These are phyloP conservation scores for Globisporangium apiculatum DNA, from an alignment of 352 stramenopile genomes.

Conservation along the genomic window DNA sequence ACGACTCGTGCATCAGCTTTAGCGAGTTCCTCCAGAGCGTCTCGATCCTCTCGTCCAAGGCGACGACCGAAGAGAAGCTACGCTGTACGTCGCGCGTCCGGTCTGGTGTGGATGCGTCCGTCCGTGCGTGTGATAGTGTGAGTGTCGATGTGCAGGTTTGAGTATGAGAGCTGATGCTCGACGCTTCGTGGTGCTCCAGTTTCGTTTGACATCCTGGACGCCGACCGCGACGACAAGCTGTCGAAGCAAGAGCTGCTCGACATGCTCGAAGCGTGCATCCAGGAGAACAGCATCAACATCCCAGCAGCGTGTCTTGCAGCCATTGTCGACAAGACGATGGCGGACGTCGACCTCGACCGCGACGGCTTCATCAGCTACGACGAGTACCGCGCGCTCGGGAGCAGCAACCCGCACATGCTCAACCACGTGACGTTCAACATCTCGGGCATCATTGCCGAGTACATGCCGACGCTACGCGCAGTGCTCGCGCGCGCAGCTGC, in stretches of 20 bases:
- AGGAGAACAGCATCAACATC: constrained; percentile 76
- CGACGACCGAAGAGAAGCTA: constrained; percentile 57
- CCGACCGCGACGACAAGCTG: constrained; percentile 67
- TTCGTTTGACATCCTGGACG: constrained; percentile 70
- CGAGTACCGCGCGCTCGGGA: constrained; percentile 54
- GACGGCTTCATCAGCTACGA: constrained; percentile 76
- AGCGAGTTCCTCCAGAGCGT: constrained; percentile 72
- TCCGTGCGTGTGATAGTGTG: not conserved
- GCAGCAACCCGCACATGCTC: constrained; percentile 65
- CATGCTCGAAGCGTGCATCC: constrained; percentile 66
- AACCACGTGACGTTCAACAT: constrained; percentile 82
- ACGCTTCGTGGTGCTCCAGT: constrained; percentile 23
- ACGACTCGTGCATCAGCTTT: constrained; percentile 78
- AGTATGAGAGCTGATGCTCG: not conserved
- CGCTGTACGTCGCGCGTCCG: constrained; percentile 30
- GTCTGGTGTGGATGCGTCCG: not conserved
- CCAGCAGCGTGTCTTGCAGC: constrained; percentile 45
- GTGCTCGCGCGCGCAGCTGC: constrained; percentile 15
- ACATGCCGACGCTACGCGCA: constrained; percentile 62
- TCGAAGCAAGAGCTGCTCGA: constrained; percentile 61
- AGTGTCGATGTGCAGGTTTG: not conserved
- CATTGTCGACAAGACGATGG: constrained; percentile 69
- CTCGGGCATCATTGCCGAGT: constrained; percentile 62
- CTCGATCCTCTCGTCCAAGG: constrained; percentile 65
- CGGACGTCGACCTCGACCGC: constrained; percentile 52